A percentile compares a stretch with the other conserved stretches of the same genome.
These are phyloP conservation scores for Diaporthe vexans DNA, from an alignment of 2,329 filamentous ascomycete genomes.

Conservation along the genomic window DNA sequence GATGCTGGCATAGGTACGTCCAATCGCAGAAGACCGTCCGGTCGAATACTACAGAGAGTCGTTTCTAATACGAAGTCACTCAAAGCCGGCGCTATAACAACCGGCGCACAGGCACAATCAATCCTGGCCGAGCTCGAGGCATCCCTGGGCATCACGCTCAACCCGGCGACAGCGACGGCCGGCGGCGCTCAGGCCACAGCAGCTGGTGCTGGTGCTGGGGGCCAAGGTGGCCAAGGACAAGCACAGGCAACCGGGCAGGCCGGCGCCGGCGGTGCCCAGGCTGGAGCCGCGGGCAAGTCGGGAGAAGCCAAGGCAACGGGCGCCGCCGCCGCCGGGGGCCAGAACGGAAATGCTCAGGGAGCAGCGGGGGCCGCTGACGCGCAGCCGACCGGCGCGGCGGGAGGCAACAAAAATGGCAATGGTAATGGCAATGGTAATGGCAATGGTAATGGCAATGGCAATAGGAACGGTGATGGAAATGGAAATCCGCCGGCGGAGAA, in stretches of 20 bases:
- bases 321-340: neutral
- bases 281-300: neutral
- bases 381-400: neutral
- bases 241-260: neutral
- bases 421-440: no score
- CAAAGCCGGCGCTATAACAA: slow-evolving; percentile 1
- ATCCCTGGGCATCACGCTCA: slow-evolving; percentile 17
- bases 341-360: neutral
- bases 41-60: no score
- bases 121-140: slow-evolving; percentile 16
- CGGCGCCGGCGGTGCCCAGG: neutral
- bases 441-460: neutral
- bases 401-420: neutral
- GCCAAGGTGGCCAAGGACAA: neutral
- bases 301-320: slow-evolving; percentile 16
- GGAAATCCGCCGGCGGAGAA: neutral
- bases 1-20: slow-evolving; percentile 5
- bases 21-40: neutral
- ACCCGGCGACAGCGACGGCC: slow-evolving; percentile 9
- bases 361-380: neutral
- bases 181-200: neutral
- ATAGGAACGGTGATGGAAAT: neutral
- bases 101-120: neutral
- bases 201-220: neutral
- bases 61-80: neutral